Percentiles rank a stretch among this genome's conserved stretches.
Evolutionary conservation across 306 rosid genomes (phyloP).

Genomic region (Bauhinia variegata): DNA sequence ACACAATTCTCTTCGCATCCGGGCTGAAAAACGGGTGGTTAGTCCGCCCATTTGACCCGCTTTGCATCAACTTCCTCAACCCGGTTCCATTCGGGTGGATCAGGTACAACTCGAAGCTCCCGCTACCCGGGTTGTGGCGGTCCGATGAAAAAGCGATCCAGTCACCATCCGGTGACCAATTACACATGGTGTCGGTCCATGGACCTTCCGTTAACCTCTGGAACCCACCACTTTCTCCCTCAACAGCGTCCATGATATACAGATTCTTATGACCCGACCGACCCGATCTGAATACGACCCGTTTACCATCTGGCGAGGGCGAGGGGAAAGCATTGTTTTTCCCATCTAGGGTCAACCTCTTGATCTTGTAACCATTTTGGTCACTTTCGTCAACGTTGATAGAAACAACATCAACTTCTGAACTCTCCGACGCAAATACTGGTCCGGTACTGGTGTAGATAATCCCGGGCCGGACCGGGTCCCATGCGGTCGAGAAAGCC

Average conservation of each 20-base stretch:
- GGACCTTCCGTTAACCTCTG: conserved; percentile 62
- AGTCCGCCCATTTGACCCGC: conserved; percentile 71
- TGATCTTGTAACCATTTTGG: conserved; percentile 41
- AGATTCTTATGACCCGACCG: conserved; percentile 70
- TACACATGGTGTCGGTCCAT: conserved; percentile 88
- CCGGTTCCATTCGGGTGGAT: conserved; percentile 85
- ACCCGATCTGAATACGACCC: conserved; percentile 82
- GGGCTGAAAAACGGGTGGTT: conserved; percentile 85
- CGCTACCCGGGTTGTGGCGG: conserved; percentile 61
- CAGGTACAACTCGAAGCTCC: conserved; percentile 67
- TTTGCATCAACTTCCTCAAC: conserved; percentile 59
- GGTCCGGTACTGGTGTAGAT: conserved; percentile 71
- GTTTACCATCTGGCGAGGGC: conserved; percentile 73
- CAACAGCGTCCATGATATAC: conserved; percentile 68
- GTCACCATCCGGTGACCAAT: conserved; percentile 84
- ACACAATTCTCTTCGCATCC: conserved; percentile 60
- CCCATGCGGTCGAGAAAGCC: conserved; percentile 77
- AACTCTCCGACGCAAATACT: conserved; percentile 58
- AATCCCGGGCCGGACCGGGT: conserved; percentile 62
- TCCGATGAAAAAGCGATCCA: conserved; percentile 86
- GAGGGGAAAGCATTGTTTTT: conserved; percentile 86
- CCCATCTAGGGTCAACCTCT: conserved; percentile 65
- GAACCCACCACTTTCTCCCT: conserved; percentile 59
- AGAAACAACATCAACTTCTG: conserved; percentile 67
- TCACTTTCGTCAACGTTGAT: conserved; percentile 50